Evolutionary conservation across 176 grass and related monocot genomes (phyloP), one percentile per base, ranked within the genome.

Genomic region (maize (Zea mays)): DNA sequence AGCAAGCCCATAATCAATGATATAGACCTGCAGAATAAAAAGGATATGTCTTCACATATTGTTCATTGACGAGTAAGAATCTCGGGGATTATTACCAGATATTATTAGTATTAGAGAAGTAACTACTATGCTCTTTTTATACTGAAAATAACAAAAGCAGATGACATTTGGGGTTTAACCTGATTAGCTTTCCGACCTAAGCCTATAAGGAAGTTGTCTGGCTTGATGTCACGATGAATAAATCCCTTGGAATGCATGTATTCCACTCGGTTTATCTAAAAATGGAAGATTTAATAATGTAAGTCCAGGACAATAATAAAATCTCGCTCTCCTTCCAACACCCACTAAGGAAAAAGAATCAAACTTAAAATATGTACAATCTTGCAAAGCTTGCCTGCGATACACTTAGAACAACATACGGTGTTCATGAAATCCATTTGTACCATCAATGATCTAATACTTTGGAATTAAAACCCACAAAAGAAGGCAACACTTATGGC

Each of bases 241-340:
- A 97, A 97, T 65, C 88, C 93, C 80, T 89, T 97, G 73, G 90
- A 92, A 65, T 97, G 93, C 90, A 97, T 97, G 76, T 93, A 97
- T 38, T 97, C 93, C 69, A 97, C 90, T 80, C 93, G 85, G 65
- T 84, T 97, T 86, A 97, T 88, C 93, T 93, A 77, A 52, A 67
- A 60, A 78, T 9, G 55, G 62, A 69, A 49, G 6, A 38, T 27
- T 61, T 10, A 61, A 35, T 10, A 61, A 35, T 33, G 59, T 35
- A 62, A 13, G 27, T 35, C 6, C n/a, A 21, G 21, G 40, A 36
- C 3, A 17, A 41, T 58, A 67, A 47, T 55, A 69, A 80, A 54
- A 20, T 59, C 43, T 71, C 14, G 3, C 46, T 51, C 46, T 66
- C 15, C 45, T 33, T 77, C 57, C 20, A 6, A 15, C 15, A 4